Conservation (phyloP, 345 rosid genomes). For the Populus tremula region DNA sequence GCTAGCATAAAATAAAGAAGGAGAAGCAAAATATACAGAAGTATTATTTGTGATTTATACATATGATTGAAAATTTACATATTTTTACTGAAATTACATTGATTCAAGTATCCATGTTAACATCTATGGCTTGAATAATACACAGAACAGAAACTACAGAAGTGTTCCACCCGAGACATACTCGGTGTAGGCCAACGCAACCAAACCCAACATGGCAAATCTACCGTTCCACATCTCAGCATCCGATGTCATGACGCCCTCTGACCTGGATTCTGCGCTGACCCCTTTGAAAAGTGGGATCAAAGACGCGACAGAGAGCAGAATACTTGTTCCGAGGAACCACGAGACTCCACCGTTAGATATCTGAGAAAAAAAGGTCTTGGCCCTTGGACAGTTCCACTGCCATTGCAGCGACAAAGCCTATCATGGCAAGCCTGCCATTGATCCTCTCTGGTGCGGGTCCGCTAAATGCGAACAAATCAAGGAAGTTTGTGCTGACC, state of each 20-base stretch:
- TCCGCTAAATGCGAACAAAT: conserved; percentile 72
- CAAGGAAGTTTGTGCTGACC: conserved; percentile 55
- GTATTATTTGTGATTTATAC: too few species aligned
- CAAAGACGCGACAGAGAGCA: conserved; percentile 63
- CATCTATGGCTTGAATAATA: too few species aligned
- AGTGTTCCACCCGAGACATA: conserved; percentile 63
- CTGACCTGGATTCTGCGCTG: conserved; percentile 47
- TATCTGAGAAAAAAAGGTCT: conserved; percentile 56
- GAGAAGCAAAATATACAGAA: too few species aligned
- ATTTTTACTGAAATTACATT: too few species aligned
- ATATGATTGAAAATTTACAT: too few species aligned
- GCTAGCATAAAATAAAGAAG: too few species aligned
- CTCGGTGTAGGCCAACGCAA: conserved; percentile 75
- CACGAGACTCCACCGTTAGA: conserved; percentile 54
- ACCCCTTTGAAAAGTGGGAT: conserved; percentile 61
- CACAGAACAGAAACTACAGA: conserved; percentile 12
- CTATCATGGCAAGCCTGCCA: conserved; percentile 81
- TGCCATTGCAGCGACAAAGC: conserved; percentile 66
- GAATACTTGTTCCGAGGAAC: conserved; percentile 53
- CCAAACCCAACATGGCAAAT: conserved; percentile 73
- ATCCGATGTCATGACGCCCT: conserved; percentile 66
- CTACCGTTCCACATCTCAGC: conserved; percentile 87
- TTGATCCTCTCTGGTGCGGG: conserved; percentile 91
- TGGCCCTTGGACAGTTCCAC: conserved; percentile 66
- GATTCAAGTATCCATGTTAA: too few species aligned